Conservation (phyloP, 768 basidiomycete species). For the Pholiota molesta region DNA sequence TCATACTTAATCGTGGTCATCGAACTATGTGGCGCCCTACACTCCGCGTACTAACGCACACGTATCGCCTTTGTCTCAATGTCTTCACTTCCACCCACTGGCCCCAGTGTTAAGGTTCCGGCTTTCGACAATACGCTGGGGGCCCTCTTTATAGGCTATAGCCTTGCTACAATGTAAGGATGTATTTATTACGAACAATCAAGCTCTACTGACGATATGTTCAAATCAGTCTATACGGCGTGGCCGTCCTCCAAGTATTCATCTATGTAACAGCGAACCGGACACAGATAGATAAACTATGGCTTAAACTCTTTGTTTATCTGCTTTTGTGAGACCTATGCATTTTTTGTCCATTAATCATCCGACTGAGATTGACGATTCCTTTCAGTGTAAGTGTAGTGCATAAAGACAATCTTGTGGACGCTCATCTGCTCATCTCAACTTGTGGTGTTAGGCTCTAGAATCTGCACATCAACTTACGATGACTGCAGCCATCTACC, state of each 20-base stretch:
- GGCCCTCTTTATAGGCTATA: constrained; percentile 17
- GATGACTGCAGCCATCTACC: constrained; percentile 18
- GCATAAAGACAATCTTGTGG: neutral
- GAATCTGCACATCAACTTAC: constrained; percentile 13
- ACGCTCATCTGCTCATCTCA: neutral
- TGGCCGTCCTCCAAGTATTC: constrained; percentile 17
- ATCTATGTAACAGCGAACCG: constrained; percentile 15
- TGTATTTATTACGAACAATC: neutral
- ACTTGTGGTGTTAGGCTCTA: constrained; percentile 3
- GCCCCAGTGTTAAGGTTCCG: constrained; percentile 5
- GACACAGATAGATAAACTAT: constrained; percentile 9
- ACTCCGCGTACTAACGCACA: neutral
- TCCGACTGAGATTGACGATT: neutral
- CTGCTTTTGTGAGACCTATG: constrained; percentile 13
- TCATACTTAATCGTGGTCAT: neutral
- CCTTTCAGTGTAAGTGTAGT: neutral
- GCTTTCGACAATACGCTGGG: constrained; percentile 19
- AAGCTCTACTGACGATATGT: neutral
- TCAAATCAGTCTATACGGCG: constrained; percentile 16
- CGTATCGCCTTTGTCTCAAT: neutral
- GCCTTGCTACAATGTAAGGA: constrained; percentile 17
- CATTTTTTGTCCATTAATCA: neutral
- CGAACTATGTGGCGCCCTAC: neutral
- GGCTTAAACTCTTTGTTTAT: constrained; percentile 15
- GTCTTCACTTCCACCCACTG: constrained; percentile 3